Evolutionary conservation across 306 rosid species (phyloP).

Genomic region (Boehmeria nivea): DNA sequence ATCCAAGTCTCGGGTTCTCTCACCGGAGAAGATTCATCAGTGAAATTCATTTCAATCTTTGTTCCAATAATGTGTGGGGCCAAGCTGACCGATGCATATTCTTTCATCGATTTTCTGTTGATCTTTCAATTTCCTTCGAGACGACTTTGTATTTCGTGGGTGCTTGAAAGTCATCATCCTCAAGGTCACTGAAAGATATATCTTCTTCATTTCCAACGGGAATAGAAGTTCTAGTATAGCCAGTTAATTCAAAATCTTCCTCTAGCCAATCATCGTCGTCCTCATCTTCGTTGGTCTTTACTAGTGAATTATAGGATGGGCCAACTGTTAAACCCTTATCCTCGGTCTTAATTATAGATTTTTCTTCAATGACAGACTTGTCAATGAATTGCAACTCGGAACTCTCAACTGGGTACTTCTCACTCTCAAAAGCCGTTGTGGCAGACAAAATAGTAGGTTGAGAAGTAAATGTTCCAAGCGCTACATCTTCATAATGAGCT

Average conservation of each 20-base stretch:
- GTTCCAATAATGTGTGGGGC: no score
- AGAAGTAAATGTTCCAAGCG: slow-evolving; percentile 27
- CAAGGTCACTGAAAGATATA: slow-evolving; percentile 93
- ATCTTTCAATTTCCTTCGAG: slow-evolving; percentile 34
- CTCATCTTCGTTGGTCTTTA: slow-evolving; percentile 46
- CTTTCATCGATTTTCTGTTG: slow-evolving; percentile 4
- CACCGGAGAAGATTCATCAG: no score
- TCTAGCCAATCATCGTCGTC: slow-evolving; percentile 82
- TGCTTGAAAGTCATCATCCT: slow-evolving; percentile 66
- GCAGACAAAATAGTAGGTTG: slow-evolving; percentile 33
- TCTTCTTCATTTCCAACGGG: slow-evolving; percentile 64
- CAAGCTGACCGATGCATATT: slow-evolving; percentile 6
- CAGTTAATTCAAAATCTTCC: slow-evolving; percentile 65
- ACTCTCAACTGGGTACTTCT: slow-evolving; percentile 44
- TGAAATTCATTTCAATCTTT: neutral
- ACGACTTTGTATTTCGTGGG: slow-evolving; percentile 32
- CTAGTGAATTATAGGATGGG: slow-evolving; percentile 37
- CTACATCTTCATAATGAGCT: slow-evolving; percentile 39
- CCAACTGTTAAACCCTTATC: slow-evolving; percentile 35
- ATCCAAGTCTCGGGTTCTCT: no score
- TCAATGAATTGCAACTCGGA: slow-evolving; percentile 45
- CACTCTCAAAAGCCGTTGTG: slow-evolving; percentile 42
- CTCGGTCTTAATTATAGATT: slow-evolving; percentile 35
- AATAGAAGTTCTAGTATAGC: slow-evolving; percentile 26
- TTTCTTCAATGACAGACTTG: slow-evolving; percentile 60